A percentile compares a stretch with the other conserved stretches of the same genome.
Conservation (phyloP, 805 yeast species). For the Komagataella populi region DNA sequence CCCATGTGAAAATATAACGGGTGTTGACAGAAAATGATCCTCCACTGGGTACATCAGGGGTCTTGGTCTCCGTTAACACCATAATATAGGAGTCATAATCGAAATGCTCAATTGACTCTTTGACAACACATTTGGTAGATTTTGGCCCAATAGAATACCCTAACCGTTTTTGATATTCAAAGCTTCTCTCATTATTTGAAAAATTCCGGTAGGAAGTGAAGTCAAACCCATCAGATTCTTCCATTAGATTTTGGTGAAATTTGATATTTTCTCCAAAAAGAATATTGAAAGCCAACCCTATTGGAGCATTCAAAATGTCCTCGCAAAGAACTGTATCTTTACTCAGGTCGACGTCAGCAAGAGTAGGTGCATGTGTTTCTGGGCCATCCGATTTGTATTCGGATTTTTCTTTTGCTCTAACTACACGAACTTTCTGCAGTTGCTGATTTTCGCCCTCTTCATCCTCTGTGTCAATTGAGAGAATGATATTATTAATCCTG, state of each 20-base stretch:
- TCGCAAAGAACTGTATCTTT: slow-evolving; percentile 40
- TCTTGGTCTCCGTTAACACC: slow-evolving; percentile 48
- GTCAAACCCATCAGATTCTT: slow-evolving; percentile 32
- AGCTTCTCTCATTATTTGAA: slow-evolving; percentile 32
- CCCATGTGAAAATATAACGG: slow-evolving; percentile 68
- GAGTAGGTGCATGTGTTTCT: slow-evolving; percentile 43
- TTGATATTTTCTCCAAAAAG: slow-evolving; percentile 50
- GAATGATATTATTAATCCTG: slow-evolving; percentile 2
- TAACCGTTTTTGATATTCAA: slow-evolving; percentile 60
- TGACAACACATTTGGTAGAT: slow-evolving; percentile 55
- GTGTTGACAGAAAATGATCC: slow-evolving; percentile 65
- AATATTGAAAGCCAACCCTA: slow-evolving; percentile 61
- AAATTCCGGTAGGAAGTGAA: slow-evolving; percentile 25
- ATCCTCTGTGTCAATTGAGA: slow-evolving; percentile 11
- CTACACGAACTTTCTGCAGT: slow-evolving; percentile 8
- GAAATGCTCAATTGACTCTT: slow-evolving; percentile 42
- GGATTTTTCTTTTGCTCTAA: slow-evolving; percentile 23
- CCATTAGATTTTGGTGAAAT: slow-evolving; percentile 23
- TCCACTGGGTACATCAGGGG: slow-evolving; percentile 97
- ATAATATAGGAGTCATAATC: slow-evolving; percentile 43
- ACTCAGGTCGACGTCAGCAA: slow-evolving; percentile 25
- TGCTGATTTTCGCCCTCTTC: slow-evolving; percentile 5
- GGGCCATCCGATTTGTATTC: slow-evolving; percentile 51
- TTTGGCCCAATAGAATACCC: slow-evolving; percentile 86
- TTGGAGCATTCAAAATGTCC: slow-evolving; percentile 44